Evolutionary conservation across 2,329 filamentous ascomycete genomes (phyloP).

Genomic region (Zymoseptoria ardabiliae): DNA sequence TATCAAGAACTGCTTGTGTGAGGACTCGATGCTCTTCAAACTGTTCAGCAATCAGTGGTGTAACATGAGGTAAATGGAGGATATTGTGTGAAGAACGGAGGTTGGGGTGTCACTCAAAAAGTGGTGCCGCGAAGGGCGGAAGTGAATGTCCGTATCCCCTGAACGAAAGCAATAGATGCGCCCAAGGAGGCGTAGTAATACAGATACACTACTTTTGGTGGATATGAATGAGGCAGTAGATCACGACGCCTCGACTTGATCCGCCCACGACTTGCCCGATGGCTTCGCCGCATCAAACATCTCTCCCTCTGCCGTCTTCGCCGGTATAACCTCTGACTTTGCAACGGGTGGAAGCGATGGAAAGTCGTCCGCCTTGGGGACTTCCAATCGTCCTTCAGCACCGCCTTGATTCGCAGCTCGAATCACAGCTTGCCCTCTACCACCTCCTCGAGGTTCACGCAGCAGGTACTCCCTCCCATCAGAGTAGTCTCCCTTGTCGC

Average conservation of each 20-base stretch:
- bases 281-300: slow-evolving; percentile 3
- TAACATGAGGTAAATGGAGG: too few species aligned
- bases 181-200: background rate
- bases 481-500: slow-evolving; percentile 26
- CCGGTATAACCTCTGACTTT: slow-evolving; percentile 1
- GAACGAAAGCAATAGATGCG: background rate
- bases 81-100: background rate
- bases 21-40: background rate
- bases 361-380: slow-evolving; percentile 39
- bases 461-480: slow-evolving; percentile 31
- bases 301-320: slow-evolving; percentile 2
- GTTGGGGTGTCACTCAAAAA: background rate
- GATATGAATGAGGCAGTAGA: background rate
- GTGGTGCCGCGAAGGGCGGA: background rate
- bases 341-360: slow-evolving; percentile 34
- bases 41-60: too few species aligned
- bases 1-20: background rate
- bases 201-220: background rate
- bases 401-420: slow-evolving; percentile 5
- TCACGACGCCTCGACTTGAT: slow-evolving; percentile 34
- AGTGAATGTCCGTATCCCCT: background rate
- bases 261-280: slow-evolving; percentile 35
- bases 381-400: slow-evolving; percentile 13
- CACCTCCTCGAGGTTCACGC: slow-evolving; percentile 20
- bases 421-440: slow-evolving; percentile 8